A percentile compares a stretch with the other conserved stretches of the same genome.
phyloP scores from a whole-genome alignment of 2,329 filamentous ascomycete genomes.

The Daldinia sp. region DNA sequence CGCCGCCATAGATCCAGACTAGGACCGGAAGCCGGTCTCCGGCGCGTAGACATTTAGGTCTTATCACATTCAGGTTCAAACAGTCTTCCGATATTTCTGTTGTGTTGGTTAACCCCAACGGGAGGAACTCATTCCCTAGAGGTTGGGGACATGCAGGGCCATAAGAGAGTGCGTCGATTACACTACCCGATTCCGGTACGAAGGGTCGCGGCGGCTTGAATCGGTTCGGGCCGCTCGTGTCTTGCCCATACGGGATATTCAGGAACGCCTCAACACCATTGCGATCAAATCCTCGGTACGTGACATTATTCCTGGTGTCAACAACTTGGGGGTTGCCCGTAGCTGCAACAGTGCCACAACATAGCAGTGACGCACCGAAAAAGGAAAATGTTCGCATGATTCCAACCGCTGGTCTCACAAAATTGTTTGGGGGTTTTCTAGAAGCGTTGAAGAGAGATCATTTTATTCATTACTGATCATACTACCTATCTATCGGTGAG shows the following conservation, averaged over 20 bases:
- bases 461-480: slow-evolving; percentile 9
- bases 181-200: slow-evolving; percentile 49
- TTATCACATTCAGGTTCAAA: slow-evolving; percentile 53
- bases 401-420: background rate
- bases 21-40: slow-evolving; percentile 53
- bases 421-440: background rate
- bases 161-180: slow-evolving; percentile 55
- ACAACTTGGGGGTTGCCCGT: slow-evolving; percentile 20
- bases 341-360: slow-evolving; percentile 18
- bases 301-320: slow-evolving; percentile 48
- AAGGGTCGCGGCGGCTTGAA: slow-evolving; percentile 60
- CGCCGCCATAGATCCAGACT: slow-evolving; percentile 53
- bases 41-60: slow-evolving; percentile 48
- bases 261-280: slow-evolving; percentile 62
- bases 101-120: slow-evolving; percentile 54
- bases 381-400: slow-evolving; percentile 37
- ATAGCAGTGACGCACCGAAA: slow-evolving; percentile 27
- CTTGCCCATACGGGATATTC: slow-evolving; percentile 61
- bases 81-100: slow-evolving; percentile 56
- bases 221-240: slow-evolving; percentile 59
- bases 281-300: slow-evolving; percentile 57
- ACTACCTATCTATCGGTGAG: background rate
- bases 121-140: slow-evolving; percentile 48
- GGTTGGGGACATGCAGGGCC: slow-evolving; percentile 61
- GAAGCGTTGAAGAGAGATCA: background rate